Percentiles rank a stretch among this genome's conserved stretches.
These are phyloP conservation scores for Colletotrichum cuscutae DNA, from an alignment of 2,329 filamentous ascomycete species.

Conservation along the genomic window DNA sequence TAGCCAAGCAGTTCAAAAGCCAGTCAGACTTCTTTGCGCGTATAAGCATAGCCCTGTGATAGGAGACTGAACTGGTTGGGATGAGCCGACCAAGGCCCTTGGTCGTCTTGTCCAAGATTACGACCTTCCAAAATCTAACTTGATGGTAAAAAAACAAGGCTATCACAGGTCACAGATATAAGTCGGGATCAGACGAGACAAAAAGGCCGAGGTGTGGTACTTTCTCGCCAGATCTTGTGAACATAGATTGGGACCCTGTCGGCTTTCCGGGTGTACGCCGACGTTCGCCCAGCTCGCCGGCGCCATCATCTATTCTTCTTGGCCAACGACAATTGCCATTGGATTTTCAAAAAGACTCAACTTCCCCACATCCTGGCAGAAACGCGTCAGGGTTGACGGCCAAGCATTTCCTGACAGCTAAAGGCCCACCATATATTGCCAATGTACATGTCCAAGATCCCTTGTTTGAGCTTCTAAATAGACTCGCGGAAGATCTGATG, in stretches of 20 bases:
- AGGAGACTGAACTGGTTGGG: too few species aligned
- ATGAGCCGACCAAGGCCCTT: constrained; percentile 20
- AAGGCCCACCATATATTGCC: too few species aligned
- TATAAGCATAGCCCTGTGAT: too few species aligned
- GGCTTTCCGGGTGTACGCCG: background rate
- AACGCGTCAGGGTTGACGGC: background rate
- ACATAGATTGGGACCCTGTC: background rate
- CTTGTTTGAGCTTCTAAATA: too few species aligned
- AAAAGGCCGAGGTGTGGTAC: background rate
- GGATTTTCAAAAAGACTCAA: background rate
- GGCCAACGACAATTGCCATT: background rate
- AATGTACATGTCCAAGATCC: too few species aligned
- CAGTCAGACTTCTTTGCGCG: too few species aligned
- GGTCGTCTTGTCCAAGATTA: background rate
- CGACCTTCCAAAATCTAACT: background rate
- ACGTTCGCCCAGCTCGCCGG: too few species aligned
- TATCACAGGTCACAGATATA: rapidly evolving
- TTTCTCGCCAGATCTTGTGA: background rate
- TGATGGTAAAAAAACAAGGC: background rate
- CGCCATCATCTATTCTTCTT: background rate
- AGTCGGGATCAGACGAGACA: background rate
- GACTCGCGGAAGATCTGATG: too few species aligned
- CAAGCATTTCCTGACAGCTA: background rate
- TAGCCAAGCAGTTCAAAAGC: too few species aligned
- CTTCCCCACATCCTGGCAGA: constrained; percentile 1